Evolutionary conservation across 345 rosid genomes (phyloP).

Genomic region (Gossypium bickii): DNA sequence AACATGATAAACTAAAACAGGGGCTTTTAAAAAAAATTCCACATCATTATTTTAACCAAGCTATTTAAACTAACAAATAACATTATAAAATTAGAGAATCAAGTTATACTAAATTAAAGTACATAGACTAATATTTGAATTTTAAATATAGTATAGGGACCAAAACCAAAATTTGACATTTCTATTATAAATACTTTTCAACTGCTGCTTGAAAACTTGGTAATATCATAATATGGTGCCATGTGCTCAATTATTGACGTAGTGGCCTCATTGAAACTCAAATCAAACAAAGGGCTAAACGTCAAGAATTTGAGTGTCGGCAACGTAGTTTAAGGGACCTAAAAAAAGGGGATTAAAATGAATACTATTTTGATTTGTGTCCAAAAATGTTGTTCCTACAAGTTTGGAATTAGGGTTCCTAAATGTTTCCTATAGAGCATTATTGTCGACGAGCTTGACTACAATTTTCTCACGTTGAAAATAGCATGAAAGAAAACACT

Average conservation of each 20-base stretch:
- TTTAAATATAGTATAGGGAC: too few relatives aligned
- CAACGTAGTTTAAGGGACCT: background rate
- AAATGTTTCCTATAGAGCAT: background rate
- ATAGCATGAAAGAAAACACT: background rate
- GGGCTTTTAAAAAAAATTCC: too few relatives aligned
- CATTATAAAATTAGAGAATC: too few relatives aligned
- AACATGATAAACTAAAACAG: too few relatives aligned
- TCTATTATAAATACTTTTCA: background rate
- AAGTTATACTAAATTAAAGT: too few relatives aligned
- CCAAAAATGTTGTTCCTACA: background rate
- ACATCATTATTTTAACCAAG: too few relatives aligned
- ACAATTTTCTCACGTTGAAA: background rate
- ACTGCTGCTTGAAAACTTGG: background rate
- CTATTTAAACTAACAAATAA: too few relatives aligned
- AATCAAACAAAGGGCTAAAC: background rate
- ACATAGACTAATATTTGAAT: too few relatives aligned
- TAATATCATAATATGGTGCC: background rate
- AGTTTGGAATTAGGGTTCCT: background rate
- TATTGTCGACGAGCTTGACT: background rate
- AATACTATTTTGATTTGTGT: background rate
- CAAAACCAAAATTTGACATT: too few relatives aligned
- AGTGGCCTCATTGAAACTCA: background rate
- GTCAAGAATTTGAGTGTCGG: background rate
- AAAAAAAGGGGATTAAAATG: background rate
- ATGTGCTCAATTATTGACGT: constrained; percentile 9